Conservation (phyloP, 2,329 filamentous ascomycete genomes). For the Neocatenulostroma microsporum region DNA sequence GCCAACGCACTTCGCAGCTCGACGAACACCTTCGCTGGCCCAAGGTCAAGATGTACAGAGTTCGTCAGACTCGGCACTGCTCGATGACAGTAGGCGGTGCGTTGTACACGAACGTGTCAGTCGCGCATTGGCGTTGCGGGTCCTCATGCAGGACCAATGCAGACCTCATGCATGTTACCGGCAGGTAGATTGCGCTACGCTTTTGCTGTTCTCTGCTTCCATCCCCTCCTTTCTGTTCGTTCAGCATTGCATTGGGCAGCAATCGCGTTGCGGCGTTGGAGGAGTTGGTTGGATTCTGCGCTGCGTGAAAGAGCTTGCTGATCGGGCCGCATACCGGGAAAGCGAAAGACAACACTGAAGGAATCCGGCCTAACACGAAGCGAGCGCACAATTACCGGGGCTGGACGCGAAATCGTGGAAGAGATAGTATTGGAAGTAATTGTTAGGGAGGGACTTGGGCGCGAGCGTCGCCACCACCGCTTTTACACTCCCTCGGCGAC, state of each 20-base stretch:
- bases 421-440: not conserved
- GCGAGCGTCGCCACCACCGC: no score
- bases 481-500: no score
- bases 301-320: not conserved
- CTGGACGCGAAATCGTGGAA: not conserved
- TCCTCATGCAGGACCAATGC: conserved; percentile 11
- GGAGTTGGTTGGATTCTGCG: conserved; percentile 5
- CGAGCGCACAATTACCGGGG: not conserved
- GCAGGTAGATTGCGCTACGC: conserved; percentile 7
- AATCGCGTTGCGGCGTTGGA: conserved; percentile 2
- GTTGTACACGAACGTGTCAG: conserved; percentile 11
- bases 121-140: conserved; percentile 1
- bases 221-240: conserved; percentile 2
- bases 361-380: not conserved
- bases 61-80: conserved; percentile 4
- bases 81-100: conserved; percentile 7
- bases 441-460: no score
- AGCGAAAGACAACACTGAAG: not conserved
- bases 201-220: conserved; percentile 1
- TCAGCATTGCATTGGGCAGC: conserved; percentile 5
- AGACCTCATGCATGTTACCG: conserved; percentile 7
- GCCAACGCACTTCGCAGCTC: no score
- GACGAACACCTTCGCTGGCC: no score
- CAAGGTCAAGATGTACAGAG: not conserved
- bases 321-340: no score